These are phyloP conservation scores for Coffea eugenioides DNA, from an alignment of 257 asterid genomes.

Conservation along the genomic window DNA sequence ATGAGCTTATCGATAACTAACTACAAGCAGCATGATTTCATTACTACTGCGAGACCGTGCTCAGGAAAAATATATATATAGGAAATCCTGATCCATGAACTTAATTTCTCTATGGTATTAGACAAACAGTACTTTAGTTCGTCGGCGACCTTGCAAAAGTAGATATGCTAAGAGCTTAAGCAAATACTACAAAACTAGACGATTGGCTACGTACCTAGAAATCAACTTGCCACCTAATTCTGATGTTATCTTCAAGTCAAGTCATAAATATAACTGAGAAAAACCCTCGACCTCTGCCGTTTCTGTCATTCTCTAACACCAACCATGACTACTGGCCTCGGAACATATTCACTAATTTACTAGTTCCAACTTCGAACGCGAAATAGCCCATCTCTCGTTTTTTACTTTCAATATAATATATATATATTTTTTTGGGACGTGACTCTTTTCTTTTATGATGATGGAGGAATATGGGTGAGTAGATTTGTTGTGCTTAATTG, in stretches of 20 bases:
- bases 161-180: conserved; percentile 24
- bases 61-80: background rate
- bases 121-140: conserved; percentile 1
- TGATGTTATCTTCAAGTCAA: conserved; percentile 36
- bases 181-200: conserved; percentile 35
- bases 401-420: too few relatives aligned
- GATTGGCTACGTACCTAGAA: conserved; percentile 35
- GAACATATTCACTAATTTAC: background rate
- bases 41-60: background rate
- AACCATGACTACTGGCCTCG: conserved; percentile 12
- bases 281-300: conserved; percentile 53
- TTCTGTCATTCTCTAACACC: conserved; percentile 51
- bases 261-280: conserved; percentile 14
- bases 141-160: background rate
- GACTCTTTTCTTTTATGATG: background rate
- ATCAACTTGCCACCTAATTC: conserved; percentile 61
- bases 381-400: background rate
- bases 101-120: background rate
- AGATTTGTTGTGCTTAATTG: background rate
- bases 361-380: background rate
- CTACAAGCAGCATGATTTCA: background rate
- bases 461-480: background rate
- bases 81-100: background rate
- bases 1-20: conserved; percentile 25
- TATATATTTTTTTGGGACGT: background rate